Percentiles rank a stretch among this genome's conserved stretches.
Conservation (phyloP, 352 stramenopile genomes). For the Globisporangium polare region DNA sequence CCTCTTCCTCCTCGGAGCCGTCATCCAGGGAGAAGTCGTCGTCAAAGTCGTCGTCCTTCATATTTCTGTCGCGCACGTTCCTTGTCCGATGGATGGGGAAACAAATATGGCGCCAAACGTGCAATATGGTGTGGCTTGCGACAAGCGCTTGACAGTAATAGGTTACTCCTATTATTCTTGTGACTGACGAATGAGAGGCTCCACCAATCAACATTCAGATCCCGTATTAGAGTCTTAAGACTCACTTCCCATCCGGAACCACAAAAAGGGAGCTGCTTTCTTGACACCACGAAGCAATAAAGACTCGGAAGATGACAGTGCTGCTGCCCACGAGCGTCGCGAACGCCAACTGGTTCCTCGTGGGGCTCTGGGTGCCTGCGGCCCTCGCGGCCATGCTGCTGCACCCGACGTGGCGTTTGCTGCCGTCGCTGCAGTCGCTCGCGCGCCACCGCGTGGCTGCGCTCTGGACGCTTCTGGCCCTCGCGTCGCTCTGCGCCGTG, state of each 20-base stretch:
- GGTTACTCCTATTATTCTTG: too few species aligned
- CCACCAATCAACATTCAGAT: too few species aligned
- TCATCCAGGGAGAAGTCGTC: constrained; percentile 64
- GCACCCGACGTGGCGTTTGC: constrained; percentile 38
- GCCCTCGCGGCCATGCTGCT: constrained; percentile 28
- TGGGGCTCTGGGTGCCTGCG: constrained; percentile 24
- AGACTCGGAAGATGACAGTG: constrained; percentile 49
- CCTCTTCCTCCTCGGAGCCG: constrained; percentile 31
- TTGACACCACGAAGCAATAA: neutral
- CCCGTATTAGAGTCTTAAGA: too few species aligned
- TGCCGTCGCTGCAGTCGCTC: constrained; percentile 24
- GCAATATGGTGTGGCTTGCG: neutral
- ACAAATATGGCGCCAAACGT: neutral
- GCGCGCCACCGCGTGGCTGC: constrained; percentile 19
- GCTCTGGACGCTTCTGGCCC: constrained; percentile 43
- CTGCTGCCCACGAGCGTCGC: constrained; percentile 62
- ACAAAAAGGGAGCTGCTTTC: neutral
- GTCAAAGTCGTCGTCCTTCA: constrained; percentile 29
- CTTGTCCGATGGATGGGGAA: neutral
- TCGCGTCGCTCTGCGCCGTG: constrained; percentile 27
- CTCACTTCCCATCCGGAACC: too few species aligned
- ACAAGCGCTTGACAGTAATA: neutral
- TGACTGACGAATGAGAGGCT: too few species aligned
- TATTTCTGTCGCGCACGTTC: neutral
- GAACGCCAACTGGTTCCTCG: constrained; percentile 66